These are phyloP conservation scores for Boletus reticulatus DNA, from an alignment of 768 basidiomycete genomes.

Conservation along the genomic window DNA sequence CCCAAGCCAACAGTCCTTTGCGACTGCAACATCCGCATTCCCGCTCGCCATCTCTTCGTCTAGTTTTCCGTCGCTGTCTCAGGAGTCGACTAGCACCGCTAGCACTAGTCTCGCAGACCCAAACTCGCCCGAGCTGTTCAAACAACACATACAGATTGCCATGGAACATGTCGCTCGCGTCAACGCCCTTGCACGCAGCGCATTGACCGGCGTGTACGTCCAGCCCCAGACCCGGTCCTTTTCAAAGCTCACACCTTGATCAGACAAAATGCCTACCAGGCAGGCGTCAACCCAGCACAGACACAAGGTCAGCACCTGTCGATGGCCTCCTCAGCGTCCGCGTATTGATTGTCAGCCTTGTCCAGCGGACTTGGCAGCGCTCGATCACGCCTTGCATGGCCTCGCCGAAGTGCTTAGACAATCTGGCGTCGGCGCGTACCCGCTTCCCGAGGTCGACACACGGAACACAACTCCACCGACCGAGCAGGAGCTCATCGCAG, in stretches of 20 bases:
- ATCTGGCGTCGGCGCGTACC: conserved; percentile 64
- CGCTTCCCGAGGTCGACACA: conserved; percentile 37
- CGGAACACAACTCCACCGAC: conserved; percentile 29
- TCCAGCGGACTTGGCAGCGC: conserved; percentile 45
- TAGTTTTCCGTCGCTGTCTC: conserved; percentile 24
- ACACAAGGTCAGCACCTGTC: conserved; percentile 45
- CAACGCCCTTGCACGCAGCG: conserved; percentile 46
- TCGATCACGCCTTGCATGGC: conserved; percentile 49
- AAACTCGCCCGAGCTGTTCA: conserved; percentile 62
- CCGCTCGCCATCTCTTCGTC: conserved; percentile 20
- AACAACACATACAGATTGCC: conserved; percentile 49
- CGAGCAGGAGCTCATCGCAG: conserved; percentile 46
- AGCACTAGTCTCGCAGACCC: conserved; percentile 38
- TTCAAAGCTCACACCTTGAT: background rate
- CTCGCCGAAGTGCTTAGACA: conserved; percentile 51
- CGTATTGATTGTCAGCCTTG: background rate
- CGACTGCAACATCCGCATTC: conserved; percentile 5
- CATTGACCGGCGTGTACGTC: conserved; percentile 54
- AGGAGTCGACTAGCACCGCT: conserved; percentile 17
- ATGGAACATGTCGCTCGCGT: conserved; percentile 51
- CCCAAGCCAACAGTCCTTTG: conserved; percentile 13
- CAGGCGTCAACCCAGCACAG: conserved; percentile 50
- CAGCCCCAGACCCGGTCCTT: background rate
- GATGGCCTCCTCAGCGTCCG: background rate
- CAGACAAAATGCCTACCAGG: conserved; percentile 63